These are phyloP conservation scores for Penicillium sp. DNA, from an alignment of 2,329 filamentous ascomycete species.

Conservation along the genomic window DNA sequence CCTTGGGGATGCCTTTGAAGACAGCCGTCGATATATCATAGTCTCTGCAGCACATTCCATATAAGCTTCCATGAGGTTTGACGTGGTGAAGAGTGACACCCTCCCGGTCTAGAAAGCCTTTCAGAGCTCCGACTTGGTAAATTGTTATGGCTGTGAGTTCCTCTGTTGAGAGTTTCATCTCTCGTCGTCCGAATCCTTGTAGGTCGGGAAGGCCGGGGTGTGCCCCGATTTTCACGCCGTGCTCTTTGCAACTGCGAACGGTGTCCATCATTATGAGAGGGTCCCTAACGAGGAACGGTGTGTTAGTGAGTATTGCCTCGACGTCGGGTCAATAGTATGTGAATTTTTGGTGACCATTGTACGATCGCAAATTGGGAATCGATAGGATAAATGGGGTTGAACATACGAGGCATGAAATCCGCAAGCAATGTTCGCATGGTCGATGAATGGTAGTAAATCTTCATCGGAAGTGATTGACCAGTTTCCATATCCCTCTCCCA, in stretches of 20 bases:
- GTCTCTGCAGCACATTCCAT: constrained; percentile 58
- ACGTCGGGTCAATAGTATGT: neutral
- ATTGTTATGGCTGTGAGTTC: constrained; percentile 60
- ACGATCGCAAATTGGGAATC: neutral
- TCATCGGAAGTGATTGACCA: constrained; percentile 57
- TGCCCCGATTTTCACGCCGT: constrained; percentile 60
- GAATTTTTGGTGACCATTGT: neutral
- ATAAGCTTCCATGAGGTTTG: constrained; percentile 63
- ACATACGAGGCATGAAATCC: constrained; percentile 53
- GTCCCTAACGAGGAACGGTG: constrained; percentile 46
- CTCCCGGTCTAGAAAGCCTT: constrained; percentile 60
- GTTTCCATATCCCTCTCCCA: constrained; percentile 52
- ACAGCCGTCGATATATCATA: constrained; percentile 55
- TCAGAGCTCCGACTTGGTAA: constrained; percentile 66
- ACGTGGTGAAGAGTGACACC: constrained; percentile 60
- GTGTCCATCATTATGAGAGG: constrained; percentile 66
- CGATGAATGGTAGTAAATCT: constrained; percentile 62
- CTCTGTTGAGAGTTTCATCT: constrained; percentile 60
- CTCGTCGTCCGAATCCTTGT: constrained; percentile 64
- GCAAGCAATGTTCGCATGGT: constrained; percentile 65
- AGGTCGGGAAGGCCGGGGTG: constrained; percentile 67
- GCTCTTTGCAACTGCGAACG: constrained; percentile 58
- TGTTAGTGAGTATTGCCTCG: neutral
- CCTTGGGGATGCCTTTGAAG: constrained; percentile 54
- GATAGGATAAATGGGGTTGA: neutral